Evolutionary conservation across 2,329 filamentous ascomycete species (phyloP).

Genomic region (Malbranchea cinnamomea): DNA sequence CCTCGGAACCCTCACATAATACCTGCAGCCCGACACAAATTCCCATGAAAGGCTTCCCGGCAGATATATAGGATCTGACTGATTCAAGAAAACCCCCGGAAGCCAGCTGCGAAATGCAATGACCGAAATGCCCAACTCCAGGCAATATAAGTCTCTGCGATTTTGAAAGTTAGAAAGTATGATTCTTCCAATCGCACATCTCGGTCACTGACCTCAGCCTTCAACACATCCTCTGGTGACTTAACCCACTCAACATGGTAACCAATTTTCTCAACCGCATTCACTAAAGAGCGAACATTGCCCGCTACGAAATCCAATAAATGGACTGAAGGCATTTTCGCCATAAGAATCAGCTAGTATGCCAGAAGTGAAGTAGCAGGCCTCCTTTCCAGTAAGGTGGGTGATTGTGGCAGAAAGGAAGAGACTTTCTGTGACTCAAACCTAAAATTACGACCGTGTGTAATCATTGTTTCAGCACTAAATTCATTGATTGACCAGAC

Average conservation of each 20-base stretch:
- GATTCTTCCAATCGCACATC: neutral
- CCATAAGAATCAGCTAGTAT: no score
- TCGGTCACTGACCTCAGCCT: constrained; percentile 55
- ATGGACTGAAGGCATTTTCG: constrained; percentile 33
- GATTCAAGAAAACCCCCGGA: constrained; percentile 72
- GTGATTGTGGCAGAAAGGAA: no score
- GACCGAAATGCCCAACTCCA: constrained; percentile 93
- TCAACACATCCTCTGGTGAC: constrained; percentile 65
- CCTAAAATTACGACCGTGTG: no score
- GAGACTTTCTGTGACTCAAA: no score
- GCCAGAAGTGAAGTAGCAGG: no score
- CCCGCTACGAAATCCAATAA: constrained; percentile 78
- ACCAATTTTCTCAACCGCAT: constrained; percentile 91
- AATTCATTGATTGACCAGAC: no score
- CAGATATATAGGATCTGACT: constrained; percentile 64
- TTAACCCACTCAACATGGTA: constrained; percentile 88
- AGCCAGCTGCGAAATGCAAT: constrained; percentile 76
- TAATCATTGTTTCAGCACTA: no score
- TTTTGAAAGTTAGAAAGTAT: constrained; percentile 1
- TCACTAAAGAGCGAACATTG: constrained; percentile 89
- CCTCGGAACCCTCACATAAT: constrained; percentile 71
- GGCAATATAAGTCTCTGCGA: constrained; percentile 68
- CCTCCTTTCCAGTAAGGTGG: no score
- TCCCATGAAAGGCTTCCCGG: constrained; percentile 95
- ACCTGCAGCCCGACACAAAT: constrained; percentile 93